Evolutionary conservation across 108 stramenopile species (phyloP), one percentile per base, ranked within the genome.

Genomic region (Skeletonema grethae): DNA sequence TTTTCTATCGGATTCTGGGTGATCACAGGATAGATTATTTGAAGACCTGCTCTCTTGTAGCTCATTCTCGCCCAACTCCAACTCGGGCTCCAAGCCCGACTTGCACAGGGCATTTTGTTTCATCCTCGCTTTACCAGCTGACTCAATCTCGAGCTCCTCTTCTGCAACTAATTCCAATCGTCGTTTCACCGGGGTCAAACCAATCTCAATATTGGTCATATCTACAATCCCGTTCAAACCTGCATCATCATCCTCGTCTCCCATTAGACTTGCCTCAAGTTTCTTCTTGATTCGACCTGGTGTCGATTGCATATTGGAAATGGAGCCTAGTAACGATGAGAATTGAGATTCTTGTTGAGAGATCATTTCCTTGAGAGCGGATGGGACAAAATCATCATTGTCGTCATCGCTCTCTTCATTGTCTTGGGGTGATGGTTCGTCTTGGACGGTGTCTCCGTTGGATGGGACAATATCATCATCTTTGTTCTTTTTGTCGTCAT

Each of bases 281-380:
- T 20, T 32, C 11, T 20, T 32, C 11, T 32, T 20, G 5, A 61
- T 61, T 13, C 60, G 60, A 36, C 38, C 30, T 8, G 60, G 60
- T 2, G 60, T 61, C 32, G 60, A 61, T 16, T 32, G n/a, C 28
- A 61, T 32, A 32, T 32, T 36, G 60, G 35, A 16, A 36, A 61
- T 61, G 0, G 60, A 61, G 7, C 16, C 30, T 8, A 61, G 60
- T 1, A 61, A 18, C 0, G 60, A 32, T 32, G 60, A 35, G 18
- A 61, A 7, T 36, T 32, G 34, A 20, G 60, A 61, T 32, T 61
- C 60, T 32, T 61, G 60, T 16, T 36, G 32, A 18, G 60, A 61
- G 0, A 36, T 18, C 18, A 61, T 20, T 32, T 32, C 15, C 16
- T 36, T 32, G 60, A 61, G 12, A 18, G 31, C 12, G 4, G 60